A percentile compares a stretch with the other conserved stretches of the same genome.
phyloP scores from a whole-genome alignment of 2,329 filamentous ascomycete genomes.

The Penicillium sp. region DNA sequence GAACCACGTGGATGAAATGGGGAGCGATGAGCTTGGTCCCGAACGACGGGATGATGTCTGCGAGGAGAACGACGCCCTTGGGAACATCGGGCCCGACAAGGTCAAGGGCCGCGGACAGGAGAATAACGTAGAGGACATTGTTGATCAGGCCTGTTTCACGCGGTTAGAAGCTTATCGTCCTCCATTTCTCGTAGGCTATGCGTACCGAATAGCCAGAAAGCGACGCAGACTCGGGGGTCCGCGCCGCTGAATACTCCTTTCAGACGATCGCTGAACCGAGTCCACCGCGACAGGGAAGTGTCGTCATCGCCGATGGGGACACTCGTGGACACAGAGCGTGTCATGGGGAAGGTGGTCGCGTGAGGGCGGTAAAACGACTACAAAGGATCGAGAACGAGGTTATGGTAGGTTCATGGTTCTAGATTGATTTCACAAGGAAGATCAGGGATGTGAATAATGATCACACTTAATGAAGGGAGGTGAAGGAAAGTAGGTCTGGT shows the following conservation, averaged over 20 bases:
- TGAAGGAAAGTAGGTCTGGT: neutral
- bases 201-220: constrained; percentile 92
- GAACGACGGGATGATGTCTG: constrained; percentile 88
- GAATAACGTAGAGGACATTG: constrained; percentile 96
- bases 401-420: constrained; percentile 3
- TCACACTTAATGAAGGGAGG: neutral
- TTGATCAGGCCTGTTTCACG: constrained; percentile 72
- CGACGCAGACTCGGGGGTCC: constrained; percentile 68
- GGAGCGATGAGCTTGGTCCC: constrained; percentile 82
- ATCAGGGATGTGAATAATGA: neutral
- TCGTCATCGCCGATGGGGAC: constrained; percentile 34
- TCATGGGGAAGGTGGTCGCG: constrained; percentile 22
- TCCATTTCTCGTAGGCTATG: neutral
- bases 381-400: neutral
- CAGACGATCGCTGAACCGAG: constrained; percentile 67
- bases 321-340: constrained; percentile 18
- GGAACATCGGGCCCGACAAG: constrained; percentile 83
- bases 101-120: constrained; percentile 91
- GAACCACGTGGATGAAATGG: constrained; percentile 87
- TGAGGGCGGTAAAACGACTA: constrained; percentile 5
- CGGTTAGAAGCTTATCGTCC: neutral
- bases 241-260: constrained; percentile 62
- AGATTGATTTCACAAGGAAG: neutral
- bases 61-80: constrained; percentile 88
- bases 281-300: constrained; percentile 66